Percentiles rank a stretch among this genome's conserved stretches.
Evolutionary conservation across 768 basidiomycete genomes (phyloP).

Genomic region (Sporobolomyces roseus): DNA sequence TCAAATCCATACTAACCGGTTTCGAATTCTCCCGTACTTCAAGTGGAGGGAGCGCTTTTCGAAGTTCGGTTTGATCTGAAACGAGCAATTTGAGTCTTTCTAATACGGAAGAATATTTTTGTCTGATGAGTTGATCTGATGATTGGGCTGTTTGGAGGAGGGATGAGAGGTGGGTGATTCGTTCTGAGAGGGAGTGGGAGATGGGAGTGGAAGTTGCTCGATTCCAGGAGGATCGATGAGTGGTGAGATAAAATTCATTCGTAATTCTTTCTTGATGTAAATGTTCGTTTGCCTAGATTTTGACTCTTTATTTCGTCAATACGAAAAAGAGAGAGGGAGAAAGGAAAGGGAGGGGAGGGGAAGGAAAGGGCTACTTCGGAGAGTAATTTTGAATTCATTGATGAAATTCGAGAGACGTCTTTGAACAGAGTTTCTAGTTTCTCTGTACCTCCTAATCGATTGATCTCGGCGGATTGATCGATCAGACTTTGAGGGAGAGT

Average conservation of each 20-base stretch:
- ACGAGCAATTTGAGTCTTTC: too few relatives aligned
- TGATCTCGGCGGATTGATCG: slow-evolving; percentile 77
- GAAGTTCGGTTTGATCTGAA: too few relatives aligned
- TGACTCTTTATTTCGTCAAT: neutral
- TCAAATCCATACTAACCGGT: neutral
- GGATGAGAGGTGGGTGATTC: too few relatives aligned
- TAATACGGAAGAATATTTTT: neutral
- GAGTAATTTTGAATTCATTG: slow-evolving; percentile 60
- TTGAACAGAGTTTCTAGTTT: slow-evolving; percentile 68
- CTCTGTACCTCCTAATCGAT: slow-evolving; percentile 68
- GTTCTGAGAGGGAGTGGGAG: slow-evolving; percentile 46
- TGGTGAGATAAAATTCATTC: too few relatives aligned
- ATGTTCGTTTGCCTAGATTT: slow-evolving; percentile 71
- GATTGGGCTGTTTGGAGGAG: neutral
- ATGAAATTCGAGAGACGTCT: slow-evolving; percentile 65
- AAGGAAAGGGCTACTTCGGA: slow-evolving; percentile 60
- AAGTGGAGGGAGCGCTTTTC: too few relatives aligned
- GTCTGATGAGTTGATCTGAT: slow-evolving; percentile 44
- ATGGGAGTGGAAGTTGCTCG: too few relatives aligned
- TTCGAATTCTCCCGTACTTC: too few relatives aligned
- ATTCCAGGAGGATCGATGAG: too few relatives aligned
- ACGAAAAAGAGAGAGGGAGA: neutral
- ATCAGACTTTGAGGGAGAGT: slow-evolving; percentile 56
- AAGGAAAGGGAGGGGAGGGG: too few relatives aligned
- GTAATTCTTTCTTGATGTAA: too few relatives aligned